Base-by-base conservation (phyloP, 208 protist species). In the Leishmania turanica region DNA sequence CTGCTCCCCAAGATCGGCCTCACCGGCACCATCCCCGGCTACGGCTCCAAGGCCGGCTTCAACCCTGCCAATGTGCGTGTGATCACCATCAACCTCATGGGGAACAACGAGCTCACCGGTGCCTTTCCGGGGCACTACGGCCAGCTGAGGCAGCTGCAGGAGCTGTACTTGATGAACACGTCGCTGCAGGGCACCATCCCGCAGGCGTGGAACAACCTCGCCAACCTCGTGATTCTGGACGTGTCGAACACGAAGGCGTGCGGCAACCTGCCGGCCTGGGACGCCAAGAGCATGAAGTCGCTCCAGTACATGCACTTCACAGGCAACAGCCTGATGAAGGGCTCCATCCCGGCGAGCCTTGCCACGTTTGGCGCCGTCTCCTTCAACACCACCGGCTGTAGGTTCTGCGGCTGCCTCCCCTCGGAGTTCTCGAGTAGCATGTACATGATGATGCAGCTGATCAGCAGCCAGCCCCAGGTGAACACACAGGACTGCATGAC, bases 171-270 rank as follows among this genome's bases (percentile, higher is more conserved):
- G 66, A 64, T 81, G 53, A 17, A 34, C 77, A 88, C 84, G 40
- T 77, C 78, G 27, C 79, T 90, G 13, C 37, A 53, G 37, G 87
- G 87, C 53, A 78, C 77, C 53, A 83, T 90, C 73, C 87, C 87
- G n/a, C 78, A 86, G 80, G 19, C 47, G n/a, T 90, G 87, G 87
- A 80, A 85, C 53, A 56, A 66, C 66, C 80, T 90, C 60, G 27
- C 79, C 27, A 70, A 73, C 51, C 80, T 90, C 68, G 64, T 51
- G 15, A 70, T 47, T 31, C 27, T 90, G 21, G 80, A 85, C 79
- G 76, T 88, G 54, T 80, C 81, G 34, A 82, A 86, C 64, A 90
- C 87, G 21, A 86, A 81, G 81, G 84, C 84, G 42, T 90, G 87
- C 80, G 78, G 81, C 45, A 82, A 78, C 77, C 79, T 88, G 40